phyloP scores from a whole-genome alignment of 78 protist genomes.

The Monocercomonoides exilis region DNA sequence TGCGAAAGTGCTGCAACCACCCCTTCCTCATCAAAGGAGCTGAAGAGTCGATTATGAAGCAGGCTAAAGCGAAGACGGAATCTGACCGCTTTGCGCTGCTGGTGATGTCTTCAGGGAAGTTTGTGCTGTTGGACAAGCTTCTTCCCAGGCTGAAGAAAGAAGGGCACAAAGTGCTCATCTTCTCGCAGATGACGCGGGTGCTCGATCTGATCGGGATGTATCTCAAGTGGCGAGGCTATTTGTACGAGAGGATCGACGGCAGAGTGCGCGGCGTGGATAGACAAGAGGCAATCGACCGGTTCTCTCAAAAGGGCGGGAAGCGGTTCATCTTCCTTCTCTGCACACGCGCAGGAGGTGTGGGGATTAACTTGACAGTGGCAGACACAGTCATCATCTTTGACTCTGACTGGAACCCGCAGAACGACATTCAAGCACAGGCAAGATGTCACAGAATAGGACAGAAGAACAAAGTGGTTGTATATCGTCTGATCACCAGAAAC shows the following conservation, averaged over 20 bases:
- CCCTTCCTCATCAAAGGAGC: conserved; percentile 67
- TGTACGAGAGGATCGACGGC: conserved; percentile 81
- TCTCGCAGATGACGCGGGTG: conserved; percentile 70
- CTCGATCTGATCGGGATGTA: conserved; percentile 75
- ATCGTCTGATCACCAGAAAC: conserved; percentile 18
- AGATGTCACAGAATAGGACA: conserved; percentile 43
- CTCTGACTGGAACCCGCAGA: conserved; percentile 46
- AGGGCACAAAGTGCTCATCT: conserved; percentile 83
- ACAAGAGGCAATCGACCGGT: conserved; percentile 76
- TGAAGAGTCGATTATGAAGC: conserved; percentile 13
- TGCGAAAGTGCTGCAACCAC: conserved; percentile 89
- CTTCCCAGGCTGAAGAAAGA: conserved; percentile 39
- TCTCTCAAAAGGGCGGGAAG: conserved; percentile 55
- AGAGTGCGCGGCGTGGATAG: conserved; percentile 49
- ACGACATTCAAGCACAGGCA: conserved; percentile 31
- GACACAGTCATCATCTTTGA: conserved; percentile 33
- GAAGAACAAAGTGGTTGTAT: conserved; percentile 21
- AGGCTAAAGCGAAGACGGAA: not conserved
- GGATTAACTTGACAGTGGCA: conserved; percentile 21
- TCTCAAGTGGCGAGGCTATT: conserved; percentile 45
- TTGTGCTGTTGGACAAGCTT: not conserved
- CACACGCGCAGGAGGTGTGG: conserved; percentile 27
- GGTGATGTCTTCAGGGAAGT: not conserved
- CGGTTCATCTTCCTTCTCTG: conserved; percentile 30
- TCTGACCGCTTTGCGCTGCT: not conserved